phyloP scores from a whole-genome alignment of 1,139 yeast genomes.

The Kazachstania sp. region DNA sequence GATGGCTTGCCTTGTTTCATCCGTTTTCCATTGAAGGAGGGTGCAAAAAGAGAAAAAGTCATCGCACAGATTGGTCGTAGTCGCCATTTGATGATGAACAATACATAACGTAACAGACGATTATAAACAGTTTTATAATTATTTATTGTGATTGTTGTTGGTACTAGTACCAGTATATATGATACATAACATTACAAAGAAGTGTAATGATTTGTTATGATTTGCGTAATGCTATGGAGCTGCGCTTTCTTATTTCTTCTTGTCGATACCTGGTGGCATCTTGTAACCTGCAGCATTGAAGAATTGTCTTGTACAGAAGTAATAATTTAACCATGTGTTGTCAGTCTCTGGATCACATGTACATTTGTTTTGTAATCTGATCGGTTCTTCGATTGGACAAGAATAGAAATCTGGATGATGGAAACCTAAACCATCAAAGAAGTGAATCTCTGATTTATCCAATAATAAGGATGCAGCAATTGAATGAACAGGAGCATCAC shows the following conservation, averaged over 20 bases:
- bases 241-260: neutral
- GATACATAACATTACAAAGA: neutral
- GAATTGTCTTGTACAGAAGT: slow-evolving; percentile 30
- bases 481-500: slow-evolving; percentile 87
- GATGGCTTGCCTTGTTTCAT: no score
- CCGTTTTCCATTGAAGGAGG: no score
- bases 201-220: no score
- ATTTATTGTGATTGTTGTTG: no score
- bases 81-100: no score
- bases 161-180: neutral
- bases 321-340: slow-evolving; percentile 27
- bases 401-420: slow-evolving; percentile 69
- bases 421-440: slow-evolving; percentile 78
- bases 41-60: no score
- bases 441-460: slow-evolving; percentile 58
- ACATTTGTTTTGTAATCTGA: slow-evolving; percentile 50
- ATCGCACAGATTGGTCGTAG: no score
- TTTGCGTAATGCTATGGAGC: neutral
- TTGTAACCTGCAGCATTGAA: slow-evolving; percentile 24
- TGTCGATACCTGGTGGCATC: slow-evolving; percentile 23
- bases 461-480: slow-evolving; percentile 75
- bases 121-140: no score
- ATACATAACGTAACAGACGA: no score
- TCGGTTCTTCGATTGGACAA: slow-evolving; percentile 59
- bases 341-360: slow-evolving; percentile 49